phyloP scores from a whole-genome alignment of 2,329 filamentous ascomycete genomes.

The Trichoderma sp. region DNA sequence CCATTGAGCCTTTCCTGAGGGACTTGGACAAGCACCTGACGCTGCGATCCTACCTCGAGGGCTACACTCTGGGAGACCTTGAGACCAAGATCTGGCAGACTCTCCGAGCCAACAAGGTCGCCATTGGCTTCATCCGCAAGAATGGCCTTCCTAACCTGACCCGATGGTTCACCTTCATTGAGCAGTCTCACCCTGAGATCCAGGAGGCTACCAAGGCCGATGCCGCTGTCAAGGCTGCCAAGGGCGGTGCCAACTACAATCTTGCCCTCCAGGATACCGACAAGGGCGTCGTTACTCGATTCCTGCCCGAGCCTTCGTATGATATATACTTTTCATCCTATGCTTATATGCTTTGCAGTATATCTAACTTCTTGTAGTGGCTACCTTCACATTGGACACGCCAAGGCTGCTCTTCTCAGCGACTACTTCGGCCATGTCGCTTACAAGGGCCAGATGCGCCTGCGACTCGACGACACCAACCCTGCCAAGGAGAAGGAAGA shows the following conservation, averaged over 20 bases:
- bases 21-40: constrained; percentile 85
- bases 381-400: constrained; percentile 93
- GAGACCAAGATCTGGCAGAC: constrained; percentile 83
- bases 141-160: constrained; percentile 72
- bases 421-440: constrained; percentile 96
- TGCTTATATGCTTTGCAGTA: background rate
- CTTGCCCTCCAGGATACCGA: constrained; percentile 82
- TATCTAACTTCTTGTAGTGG: constrained; percentile 46
- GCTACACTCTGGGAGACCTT: constrained; percentile 72
- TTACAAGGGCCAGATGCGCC: constrained; percentile 84
- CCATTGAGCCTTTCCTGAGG: constrained; percentile 69
- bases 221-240: constrained; percentile 70
- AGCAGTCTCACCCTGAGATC: constrained; percentile 76
- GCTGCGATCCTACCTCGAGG: constrained; percentile 80
- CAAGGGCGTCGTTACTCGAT: constrained; percentile 86
- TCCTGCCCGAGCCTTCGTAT: constrained; percentile 89
- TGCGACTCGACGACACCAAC: constrained; percentile 97
- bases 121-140: constrained; percentile 76
- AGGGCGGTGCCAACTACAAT: constrained; percentile 84
- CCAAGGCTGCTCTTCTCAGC: constrained; percentile 88
- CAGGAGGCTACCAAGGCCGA: constrained; percentile 67
- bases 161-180: constrained; percentile 85
- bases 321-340: constrained; percentile 30
- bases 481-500: constrained; percentile 96
- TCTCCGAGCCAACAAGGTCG: constrained; percentile 80